These are phyloP conservation scores for Syzygium aqueum DNA, from an alignment of 345 rosid genomes.

Conservation along the genomic window DNA sequence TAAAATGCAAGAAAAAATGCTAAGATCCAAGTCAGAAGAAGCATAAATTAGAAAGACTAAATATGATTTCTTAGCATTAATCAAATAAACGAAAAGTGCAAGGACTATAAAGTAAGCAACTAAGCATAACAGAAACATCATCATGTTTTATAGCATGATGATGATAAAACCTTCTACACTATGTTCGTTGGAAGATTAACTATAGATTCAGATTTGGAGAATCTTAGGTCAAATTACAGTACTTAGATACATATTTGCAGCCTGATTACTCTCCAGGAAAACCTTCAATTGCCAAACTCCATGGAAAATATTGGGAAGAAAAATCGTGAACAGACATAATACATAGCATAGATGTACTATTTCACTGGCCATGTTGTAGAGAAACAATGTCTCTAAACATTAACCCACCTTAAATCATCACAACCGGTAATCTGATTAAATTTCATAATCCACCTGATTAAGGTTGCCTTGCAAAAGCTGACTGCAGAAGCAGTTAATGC, in stretches of 20 bases:
- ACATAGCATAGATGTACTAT: background rate
- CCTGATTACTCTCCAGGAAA: no score
- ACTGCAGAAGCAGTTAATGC: background rate
- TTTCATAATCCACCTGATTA: background rate
- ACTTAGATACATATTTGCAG: no score
- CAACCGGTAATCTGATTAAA: background rate
- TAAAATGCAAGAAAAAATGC: background rate
- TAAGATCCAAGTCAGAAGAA: background rate
- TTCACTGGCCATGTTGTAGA: background rate
- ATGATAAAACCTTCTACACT: background rate
- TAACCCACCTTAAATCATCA: background rate
- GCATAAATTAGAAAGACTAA: background rate
- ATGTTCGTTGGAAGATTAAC: background rate
- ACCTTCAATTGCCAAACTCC: background rate
- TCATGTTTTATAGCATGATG: background rate
- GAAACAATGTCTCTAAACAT: background rate
- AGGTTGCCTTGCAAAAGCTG: background rate
- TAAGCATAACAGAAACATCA: background rate
- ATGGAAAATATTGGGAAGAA: no score
- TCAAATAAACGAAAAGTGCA: background rate
- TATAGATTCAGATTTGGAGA: no score
- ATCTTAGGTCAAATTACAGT: no score
- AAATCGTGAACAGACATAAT: background rate
- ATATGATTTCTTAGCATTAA: background rate
- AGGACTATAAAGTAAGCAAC: background rate